A percentile compares a stretch with the other conserved stretches of the same genome.
Conservation (phyloP, 1,284 basidiomycete genomes). For the Leccinum variabile region DNA sequence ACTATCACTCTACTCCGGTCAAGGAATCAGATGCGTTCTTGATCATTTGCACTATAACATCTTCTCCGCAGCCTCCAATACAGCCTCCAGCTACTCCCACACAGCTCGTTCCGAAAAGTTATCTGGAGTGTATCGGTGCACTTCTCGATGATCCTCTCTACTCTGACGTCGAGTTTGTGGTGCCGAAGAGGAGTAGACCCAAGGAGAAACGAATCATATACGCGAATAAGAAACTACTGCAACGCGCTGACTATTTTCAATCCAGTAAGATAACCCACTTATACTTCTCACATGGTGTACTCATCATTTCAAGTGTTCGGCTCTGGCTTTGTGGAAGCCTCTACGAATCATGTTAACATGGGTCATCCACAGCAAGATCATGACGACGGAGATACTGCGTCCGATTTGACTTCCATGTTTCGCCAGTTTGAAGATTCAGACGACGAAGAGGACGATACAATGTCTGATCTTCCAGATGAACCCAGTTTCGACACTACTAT, state of each 20-base stretch:
- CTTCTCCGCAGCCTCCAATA: slow-evolving; percentile 57
- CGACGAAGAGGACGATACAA: slow-evolving; percentile 49
- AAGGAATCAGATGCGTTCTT: slow-evolving; percentile 66
- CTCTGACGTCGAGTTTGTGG: slow-evolving; percentile 78
- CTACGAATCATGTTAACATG: slow-evolving; percentile 22
- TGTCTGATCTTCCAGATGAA: slow-evolving; percentile 32
- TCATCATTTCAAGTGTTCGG: slow-evolving; percentile 55
- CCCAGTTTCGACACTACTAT: slow-evolving; percentile 30
- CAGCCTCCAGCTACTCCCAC: slow-evolving; percentile 46
- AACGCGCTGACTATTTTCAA: slow-evolving; percentile 74
- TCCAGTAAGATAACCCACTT: slow-evolving; percentile 45
- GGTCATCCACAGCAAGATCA: slow-evolving; percentile 16
- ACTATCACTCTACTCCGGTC: slow-evolving; percentile 58
- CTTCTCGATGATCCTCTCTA: slow-evolving; percentile 80
- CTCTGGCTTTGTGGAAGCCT: slow-evolving; percentile 64
- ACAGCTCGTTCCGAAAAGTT: slow-evolving; percentile 58
- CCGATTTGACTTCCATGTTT: slow-evolving; percentile 29
- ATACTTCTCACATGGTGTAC: background rate
- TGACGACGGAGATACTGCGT: slow-evolving; percentile 30
- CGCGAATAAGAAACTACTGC: slow-evolving; percentile 68
- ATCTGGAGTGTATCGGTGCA: slow-evolving; percentile 68
- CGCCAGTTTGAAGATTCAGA: slow-evolving; percentile 61
- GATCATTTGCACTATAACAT: slow-evolving; percentile 78
- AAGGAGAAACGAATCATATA: slow-evolving; percentile 52
- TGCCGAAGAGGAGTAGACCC: slow-evolving; percentile 50